Conservation (phyloP, 805 yeast species). For the Cyberlindnera suaveolens region DNA sequence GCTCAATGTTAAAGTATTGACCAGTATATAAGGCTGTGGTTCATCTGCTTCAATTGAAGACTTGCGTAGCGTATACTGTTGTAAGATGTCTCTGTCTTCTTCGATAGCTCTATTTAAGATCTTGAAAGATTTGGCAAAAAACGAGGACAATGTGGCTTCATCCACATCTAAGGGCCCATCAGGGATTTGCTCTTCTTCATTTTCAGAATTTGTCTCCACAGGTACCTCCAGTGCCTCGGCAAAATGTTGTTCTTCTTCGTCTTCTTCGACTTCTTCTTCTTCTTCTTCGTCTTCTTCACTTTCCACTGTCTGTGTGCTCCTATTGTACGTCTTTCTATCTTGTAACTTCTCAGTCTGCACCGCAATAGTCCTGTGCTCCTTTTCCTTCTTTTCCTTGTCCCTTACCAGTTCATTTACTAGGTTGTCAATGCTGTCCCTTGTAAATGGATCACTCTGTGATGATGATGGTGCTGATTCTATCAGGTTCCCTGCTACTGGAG, state of each 20-base stretch:
- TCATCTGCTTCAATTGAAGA: constrained; percentile 5
- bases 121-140: constrained; percentile 20
- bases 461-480: constrained; percentile 1
- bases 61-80: constrained; percentile 10
- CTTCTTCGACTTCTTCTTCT: background rate
- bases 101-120: constrained; percentile 21
- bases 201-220: background rate
- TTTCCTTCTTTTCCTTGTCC: background rate
- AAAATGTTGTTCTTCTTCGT: constrained; percentile 1
- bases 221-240: constrained; percentile 1
- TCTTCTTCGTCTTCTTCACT: constrained; percentile 1
- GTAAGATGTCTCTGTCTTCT: constrained; percentile 22
- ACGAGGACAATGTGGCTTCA: constrained; percentile 8
- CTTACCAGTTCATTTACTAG: constrained; percentile 10
- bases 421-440: constrained; percentile 1
- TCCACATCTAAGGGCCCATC: constrained; percentile 2
- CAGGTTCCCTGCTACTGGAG: background rate
- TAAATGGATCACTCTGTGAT: background rate
- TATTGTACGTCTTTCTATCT: constrained; percentile 16
- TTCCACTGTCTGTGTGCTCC: constrained; percentile 21
- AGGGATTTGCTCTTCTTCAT: constrained; percentile 1
- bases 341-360: constrained; percentile 6
- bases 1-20: constrained; percentile 4
- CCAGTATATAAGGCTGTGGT: constrained; percentile 3
- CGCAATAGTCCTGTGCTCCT: constrained; percentile 6